These are phyloP conservation scores for Austropuccinia psidii DNA, from an alignment of 1,284 basidiomycete genomes.

Conservation along the genomic window DNA sequence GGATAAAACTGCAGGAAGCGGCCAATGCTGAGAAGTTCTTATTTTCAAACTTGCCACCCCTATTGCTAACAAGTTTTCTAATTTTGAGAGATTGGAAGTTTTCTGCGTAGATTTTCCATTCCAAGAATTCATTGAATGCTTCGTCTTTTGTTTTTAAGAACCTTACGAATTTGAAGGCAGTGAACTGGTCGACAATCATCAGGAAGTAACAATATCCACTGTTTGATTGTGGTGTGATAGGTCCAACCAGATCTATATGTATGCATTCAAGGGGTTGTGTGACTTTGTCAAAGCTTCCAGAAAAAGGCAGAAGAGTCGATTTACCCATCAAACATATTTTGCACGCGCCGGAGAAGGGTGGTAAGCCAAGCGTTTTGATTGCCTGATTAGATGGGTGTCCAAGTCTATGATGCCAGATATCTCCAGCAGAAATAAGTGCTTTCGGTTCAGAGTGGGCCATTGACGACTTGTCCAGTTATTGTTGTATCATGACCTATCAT, in stretches of 20 bases:
- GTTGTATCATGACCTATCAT: too few relatives aligned
- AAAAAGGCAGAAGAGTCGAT: not conserved
- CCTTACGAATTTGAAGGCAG: not conserved
- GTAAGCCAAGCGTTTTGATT: too few relatives aligned
- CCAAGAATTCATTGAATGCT: too few relatives aligned
- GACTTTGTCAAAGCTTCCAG: not conserved
- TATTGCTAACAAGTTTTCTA: conserved; percentile 40
- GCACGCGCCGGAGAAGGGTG: too few relatives aligned
- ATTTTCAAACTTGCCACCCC: conserved; percentile 45
- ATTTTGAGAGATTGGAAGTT: too few relatives aligned
- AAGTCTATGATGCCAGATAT: too few relatives aligned
- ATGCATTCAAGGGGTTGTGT: not conserved
- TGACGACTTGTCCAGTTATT: too few relatives aligned
- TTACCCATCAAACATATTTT: too few relatives aligned
- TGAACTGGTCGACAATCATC: not conserved
- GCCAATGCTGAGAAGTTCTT: conserved; percentile 44
- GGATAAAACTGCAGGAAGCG: conserved; percentile 43
- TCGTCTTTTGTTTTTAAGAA: conserved; percentile 3
- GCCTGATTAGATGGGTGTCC: too few relatives aligned
- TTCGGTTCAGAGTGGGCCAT: too few relatives aligned
- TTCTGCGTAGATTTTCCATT: too few relatives aligned
- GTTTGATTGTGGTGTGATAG: not conserved
- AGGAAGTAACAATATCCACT: not conserved
- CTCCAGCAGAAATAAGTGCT: too few relatives aligned
- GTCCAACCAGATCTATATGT: conserved; percentile 4